Conservation (phyloP, 257 asterid genomes). For the Solanum sitiens region DNA sequence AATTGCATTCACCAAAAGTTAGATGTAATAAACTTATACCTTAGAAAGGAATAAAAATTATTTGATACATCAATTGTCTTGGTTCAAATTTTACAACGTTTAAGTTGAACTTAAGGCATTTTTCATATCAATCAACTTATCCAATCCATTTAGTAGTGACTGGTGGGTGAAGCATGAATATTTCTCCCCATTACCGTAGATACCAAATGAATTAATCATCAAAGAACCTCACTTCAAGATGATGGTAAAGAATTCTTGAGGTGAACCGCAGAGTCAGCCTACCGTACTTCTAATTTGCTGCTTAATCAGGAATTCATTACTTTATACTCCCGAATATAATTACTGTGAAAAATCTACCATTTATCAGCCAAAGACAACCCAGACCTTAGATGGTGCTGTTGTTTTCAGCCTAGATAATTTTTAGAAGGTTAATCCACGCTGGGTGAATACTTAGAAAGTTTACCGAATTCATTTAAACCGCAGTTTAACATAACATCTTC, state of each 20-base stretch:
- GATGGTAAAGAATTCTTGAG: neutral
- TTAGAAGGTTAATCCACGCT: neutral
- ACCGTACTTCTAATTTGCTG: neutral
- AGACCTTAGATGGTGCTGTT: neutral
- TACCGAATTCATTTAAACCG: neutral
- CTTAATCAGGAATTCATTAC: neutral
- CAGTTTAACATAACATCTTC: neutral
- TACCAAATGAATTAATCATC: neutral
- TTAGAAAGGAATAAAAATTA: neutral
- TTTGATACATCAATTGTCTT: neutral
- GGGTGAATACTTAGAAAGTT: neutral
- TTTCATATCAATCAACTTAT: neutral
- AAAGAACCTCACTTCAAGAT: neutral
- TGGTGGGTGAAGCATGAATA: neutral
- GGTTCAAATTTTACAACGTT: neutral
- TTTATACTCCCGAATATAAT: neutral
- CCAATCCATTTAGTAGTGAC: neutral
- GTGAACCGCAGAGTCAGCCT: neutral
- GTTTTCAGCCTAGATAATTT: neutral
- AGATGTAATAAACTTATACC: neutral
- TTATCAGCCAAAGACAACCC: neutral
- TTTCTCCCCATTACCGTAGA: neutral
- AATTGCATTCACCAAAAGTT: neutral
- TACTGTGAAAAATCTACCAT: neutral
- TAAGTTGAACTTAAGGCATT: neutral